phyloP scores from a whole-genome alignment of 2,329 filamentous ascomycete genomes.

The Colletotrichum endophyticum region DNA sequence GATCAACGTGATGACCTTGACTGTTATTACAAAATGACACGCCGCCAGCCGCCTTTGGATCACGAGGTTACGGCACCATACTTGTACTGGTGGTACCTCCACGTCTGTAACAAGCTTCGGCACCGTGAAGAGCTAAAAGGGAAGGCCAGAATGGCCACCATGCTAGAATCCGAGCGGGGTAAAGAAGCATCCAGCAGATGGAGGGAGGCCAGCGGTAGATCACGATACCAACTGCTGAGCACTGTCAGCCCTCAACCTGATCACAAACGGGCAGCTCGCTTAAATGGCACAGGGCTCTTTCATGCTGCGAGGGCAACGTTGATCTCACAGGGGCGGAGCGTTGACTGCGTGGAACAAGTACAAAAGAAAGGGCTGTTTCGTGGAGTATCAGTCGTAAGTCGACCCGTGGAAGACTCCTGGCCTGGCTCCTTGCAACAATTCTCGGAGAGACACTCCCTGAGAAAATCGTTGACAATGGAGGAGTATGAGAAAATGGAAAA shows the following conservation, averaged over 20 bases:
- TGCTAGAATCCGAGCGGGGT: not conserved
- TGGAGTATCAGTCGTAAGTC: not conserved
- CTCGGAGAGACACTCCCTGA: not conserved
- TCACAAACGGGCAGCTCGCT: not conserved
- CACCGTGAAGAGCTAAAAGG: not conserved
- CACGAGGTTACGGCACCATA: not conserved
- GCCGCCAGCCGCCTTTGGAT: not conserved
- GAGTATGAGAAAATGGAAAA: not conserved
- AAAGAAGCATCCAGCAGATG: not conserved
- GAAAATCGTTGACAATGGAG: not conserved
- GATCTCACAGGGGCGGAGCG: not conserved
- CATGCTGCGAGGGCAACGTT: not conserved
- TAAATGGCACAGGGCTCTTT: not conserved
- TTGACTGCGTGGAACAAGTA: not conserved
- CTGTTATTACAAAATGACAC: not conserved
- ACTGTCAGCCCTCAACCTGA: not conserved
- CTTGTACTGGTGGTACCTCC: not conserved
- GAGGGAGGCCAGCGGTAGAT: not conserved
- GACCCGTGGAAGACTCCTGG: not conserved
- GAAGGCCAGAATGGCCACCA: not conserved
- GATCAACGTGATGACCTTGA: not conserved
- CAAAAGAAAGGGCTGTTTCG: not conserved
- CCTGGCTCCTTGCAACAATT: not conserved
- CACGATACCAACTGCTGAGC: not conserved
- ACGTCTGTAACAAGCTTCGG: not conserved